Evolutionary conservation across 805 yeast species (phyloP).

Genomic region (Brettanomyces nanus): DNA sequence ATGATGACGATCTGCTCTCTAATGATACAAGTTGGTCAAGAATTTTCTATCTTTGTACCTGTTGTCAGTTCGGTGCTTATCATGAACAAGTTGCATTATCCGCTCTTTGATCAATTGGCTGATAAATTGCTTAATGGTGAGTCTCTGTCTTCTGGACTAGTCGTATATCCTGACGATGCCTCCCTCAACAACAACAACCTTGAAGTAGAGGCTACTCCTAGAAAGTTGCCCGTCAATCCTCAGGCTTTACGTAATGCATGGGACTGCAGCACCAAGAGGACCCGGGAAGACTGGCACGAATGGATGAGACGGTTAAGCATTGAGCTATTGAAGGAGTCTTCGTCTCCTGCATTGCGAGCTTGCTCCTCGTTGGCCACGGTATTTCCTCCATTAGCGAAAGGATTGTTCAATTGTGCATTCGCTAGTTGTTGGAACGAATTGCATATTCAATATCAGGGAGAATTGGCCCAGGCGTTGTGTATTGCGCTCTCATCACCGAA

Average conservation of each 20-base stretch:
- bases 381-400: constrained; percentile 81
- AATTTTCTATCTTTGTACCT: constrained; percentile 80
- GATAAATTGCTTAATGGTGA: constrained; percentile 74
- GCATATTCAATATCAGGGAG: constrained; percentile 83
- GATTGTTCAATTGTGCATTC: constrained; percentile 88
- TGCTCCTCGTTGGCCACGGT: constrained; percentile 85
- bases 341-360: constrained; percentile 89
- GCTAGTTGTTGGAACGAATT: constrained; percentile 94
- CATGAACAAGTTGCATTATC: constrained; percentile 56
- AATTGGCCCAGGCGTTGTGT: constrained; percentile 76
- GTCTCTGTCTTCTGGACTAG: constrained; percentile 71
- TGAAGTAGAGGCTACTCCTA: constrained; percentile 59
- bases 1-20: constrained; percentile 76
- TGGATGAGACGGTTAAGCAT: constrained; percentile 87
- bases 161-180: constrained; percentile 52
- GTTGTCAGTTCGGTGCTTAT: constrained; percentile 61
- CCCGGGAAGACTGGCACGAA: constrained; percentile 96
- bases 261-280: constrained; percentile 85
- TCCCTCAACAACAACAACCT: constrained; percentile 37
- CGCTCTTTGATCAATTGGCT: constrained; percentile 74
- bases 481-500: constrained; percentile 83
- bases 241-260: constrained; percentile 70
- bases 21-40: constrained; percentile 73
- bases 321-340: constrained; percentile 82
- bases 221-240: constrained; percentile 65